phyloP scores from a whole-genome alignment of 1,284 basidiomycete genomes.

The Sporisorium exsertum region DNA sequence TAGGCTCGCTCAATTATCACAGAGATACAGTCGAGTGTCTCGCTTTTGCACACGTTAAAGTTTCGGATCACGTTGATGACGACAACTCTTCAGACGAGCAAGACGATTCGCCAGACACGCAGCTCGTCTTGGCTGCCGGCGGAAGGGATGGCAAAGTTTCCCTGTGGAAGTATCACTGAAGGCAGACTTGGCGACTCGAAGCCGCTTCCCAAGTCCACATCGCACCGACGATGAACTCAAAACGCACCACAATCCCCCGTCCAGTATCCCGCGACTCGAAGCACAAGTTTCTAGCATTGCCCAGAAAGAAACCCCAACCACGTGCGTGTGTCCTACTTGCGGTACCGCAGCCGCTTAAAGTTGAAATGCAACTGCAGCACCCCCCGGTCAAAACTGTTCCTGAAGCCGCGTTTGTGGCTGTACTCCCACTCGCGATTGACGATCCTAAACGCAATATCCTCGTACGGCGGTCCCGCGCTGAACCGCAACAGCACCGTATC shows the following conservation, averaged over 20 bases:
- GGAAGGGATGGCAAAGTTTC: slow-evolving; percentile 49
- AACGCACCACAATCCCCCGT: background rate
- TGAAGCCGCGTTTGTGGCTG: slow-evolving; percentile 82
- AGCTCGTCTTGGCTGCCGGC: slow-evolving; percentile 32
- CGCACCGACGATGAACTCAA: background rate
- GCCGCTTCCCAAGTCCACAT: background rate
- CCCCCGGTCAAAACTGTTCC: slow-evolving; percentile 74
- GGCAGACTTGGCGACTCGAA: background rate
- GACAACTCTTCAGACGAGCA: slow-evolving; percentile 8
- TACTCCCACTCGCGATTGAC: slow-evolving; percentile 99
- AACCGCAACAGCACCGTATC: slow-evolving; percentile 95
- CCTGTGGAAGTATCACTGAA: slow-evolving; percentile 41
- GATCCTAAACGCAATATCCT: slow-evolving; percentile 98
- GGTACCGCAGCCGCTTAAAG: slow-evolving; percentile 66
- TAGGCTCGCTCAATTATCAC: slow-evolving; percentile 34
- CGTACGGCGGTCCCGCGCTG: slow-evolving; percentile 96
- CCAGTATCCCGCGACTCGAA: background rate
- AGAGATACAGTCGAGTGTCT: slow-evolving; percentile 43
- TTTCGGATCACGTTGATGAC: background rate
- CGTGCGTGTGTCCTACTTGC: slow-evolving; percentile 46
- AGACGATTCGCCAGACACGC: background rate
- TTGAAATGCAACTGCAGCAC: slow-evolving; percentile 70
- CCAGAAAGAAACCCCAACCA: background rate
- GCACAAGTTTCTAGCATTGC: background rate
- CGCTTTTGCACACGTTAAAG: slow-evolving; percentile 9